Evolutionary conservation across 2,329 filamentous ascomycete genomes (phyloP).

Genomic region (Calycina herbarum): DNA sequence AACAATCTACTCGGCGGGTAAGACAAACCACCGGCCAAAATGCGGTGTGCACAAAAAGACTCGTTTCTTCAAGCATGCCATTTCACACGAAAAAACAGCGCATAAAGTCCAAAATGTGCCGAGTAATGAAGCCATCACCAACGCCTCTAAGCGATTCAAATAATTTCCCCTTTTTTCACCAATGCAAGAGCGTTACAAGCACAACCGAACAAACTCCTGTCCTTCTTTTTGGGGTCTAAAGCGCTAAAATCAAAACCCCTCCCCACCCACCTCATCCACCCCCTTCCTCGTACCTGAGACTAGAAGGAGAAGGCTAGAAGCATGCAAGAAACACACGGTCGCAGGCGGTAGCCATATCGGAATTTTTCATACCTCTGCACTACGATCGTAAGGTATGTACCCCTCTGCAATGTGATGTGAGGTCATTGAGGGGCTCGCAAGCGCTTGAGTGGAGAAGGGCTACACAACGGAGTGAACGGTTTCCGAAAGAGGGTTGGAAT

Average conservation of each 20-base stretch:
- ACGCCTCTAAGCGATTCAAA: background rate
- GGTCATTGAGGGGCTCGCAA: background rate
- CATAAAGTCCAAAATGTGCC: background rate
- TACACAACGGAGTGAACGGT: background rate
- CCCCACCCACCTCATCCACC: background rate
- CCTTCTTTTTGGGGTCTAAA: conserved; percentile 1
- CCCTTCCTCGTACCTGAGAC: conserved; percentile 3
- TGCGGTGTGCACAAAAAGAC: background rate
- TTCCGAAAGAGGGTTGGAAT: background rate
- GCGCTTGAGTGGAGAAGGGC: background rate
- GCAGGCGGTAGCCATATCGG: background rate
- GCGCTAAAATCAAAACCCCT: background rate
- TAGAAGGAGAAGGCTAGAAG: background rate
- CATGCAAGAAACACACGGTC: background rate
- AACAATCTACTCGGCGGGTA: background rate
- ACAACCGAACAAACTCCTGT: background rate
- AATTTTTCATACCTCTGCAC: background rate
- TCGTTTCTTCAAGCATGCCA: background rate
- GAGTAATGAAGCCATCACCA: background rate
- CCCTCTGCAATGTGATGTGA: background rate
- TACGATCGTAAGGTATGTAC: too few species aligned
- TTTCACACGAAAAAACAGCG: background rate
- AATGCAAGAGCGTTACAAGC: conserved; percentile 4
- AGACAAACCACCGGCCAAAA: background rate
- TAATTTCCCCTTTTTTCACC: background rate